Conservation (phyloP, 1,284 basidiomycete species). For the Apiotrichum siamense region DNA sequence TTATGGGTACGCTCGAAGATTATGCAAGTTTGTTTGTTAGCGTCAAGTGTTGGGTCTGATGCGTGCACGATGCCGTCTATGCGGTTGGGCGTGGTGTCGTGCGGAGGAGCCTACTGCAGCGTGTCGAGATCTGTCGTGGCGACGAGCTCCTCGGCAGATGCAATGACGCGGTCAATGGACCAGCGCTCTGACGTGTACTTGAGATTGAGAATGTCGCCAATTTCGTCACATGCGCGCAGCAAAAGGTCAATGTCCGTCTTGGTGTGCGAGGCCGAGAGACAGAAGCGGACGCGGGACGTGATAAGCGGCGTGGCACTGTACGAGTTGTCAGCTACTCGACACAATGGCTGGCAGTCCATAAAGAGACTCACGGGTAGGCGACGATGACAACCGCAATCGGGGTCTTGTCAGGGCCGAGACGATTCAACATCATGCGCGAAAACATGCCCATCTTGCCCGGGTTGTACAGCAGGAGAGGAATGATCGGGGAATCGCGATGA, state of each 20-base stretch:
- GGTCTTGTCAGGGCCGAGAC: conserved; percentile 54
- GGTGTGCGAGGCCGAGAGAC: conserved; percentile 88
- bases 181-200: conserved; percentile 72
- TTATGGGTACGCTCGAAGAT: too few species aligned
- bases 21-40: too few species aligned
- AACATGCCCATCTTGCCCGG: conserved; percentile 89
- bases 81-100: neutral
- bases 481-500: conserved; percentile 83
- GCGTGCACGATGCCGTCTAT: neutral
- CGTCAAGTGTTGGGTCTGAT: neutral
- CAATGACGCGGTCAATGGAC: conserved; percentile 71
- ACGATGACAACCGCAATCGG: conserved; percentile 83
- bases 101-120: conserved; percentile 5
- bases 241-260: conserved; percentile 92
- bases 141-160: conserved; percentile 73
- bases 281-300: conserved; percentile 86
- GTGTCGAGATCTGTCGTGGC: conserved; percentile 22
- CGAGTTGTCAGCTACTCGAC: conserved; percentile 18
- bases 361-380: conserved; percentile 56
- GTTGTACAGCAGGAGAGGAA: conserved; percentile 88
- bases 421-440: conserved; percentile 78
- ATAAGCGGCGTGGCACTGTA: conserved; percentile 83
- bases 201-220: conserved; percentile 80
- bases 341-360: conserved; percentile 19
- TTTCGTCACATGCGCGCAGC: conserved; percentile 82